Evolutionary conservation across 345 rosid genomes (phyloP).

Genomic region (Hirschfeldia incana): DNA sequence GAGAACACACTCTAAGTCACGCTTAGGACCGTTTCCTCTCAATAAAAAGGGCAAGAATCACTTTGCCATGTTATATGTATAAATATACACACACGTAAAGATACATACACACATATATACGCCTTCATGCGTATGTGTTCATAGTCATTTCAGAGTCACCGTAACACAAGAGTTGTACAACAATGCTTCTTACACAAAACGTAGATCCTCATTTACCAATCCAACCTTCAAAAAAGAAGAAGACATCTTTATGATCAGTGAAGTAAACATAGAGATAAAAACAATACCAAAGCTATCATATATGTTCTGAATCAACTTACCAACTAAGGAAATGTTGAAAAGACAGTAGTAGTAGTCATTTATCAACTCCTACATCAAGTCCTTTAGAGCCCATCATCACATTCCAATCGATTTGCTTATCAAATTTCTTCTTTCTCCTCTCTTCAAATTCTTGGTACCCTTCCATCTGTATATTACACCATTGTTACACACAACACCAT

Average conservation of each 20-base stretch:
- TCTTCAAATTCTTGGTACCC: too few relatives aligned
- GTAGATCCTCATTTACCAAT: constrained; percentile 22
- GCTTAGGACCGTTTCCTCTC: not conserved
- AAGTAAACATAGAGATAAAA: not conserved
- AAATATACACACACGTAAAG: not conserved
- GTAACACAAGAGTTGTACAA: constrained; percentile 26
- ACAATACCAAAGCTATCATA: not conserved
- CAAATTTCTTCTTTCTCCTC: too few relatives aligned
- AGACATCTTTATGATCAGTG: not conserved
- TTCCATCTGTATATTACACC: too few relatives aligned
- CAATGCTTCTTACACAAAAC: constrained; percentile 20
- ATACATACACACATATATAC: not conserved
- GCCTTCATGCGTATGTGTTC: constrained; percentile 4
- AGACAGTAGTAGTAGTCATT: not conserved
- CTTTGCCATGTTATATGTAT: not conserved
- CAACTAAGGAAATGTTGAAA: not conserved
- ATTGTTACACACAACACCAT: too few relatives aligned
- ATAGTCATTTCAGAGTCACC: constrained; percentile 1
- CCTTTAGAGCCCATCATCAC: constrained; percentile 94
- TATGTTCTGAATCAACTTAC: constrained; percentile 21
- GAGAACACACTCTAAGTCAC: not conserved
- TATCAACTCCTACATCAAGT: constrained; percentile 91
- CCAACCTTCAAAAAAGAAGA: constrained; percentile 10
- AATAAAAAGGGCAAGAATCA: not conserved
- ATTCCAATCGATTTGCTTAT: too few relatives aligned